These are phyloP conservation scores for Claviceps pazoutovae DNA, from an alignment of 2,329 filamentous ascomycete species.

Conservation along the genomic window DNA sequence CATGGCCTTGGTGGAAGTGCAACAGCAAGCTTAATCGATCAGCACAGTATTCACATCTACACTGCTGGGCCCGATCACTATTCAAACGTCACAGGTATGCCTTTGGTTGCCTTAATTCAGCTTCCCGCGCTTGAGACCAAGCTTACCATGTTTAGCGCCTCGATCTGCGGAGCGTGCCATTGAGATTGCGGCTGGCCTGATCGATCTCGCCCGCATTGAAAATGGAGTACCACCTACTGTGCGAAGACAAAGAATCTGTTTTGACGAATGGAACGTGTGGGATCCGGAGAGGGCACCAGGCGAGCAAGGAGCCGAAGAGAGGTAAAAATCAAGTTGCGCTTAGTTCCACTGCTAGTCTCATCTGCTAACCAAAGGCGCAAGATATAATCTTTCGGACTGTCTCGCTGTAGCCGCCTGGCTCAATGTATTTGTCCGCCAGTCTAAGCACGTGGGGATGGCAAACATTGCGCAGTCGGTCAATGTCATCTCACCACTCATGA, in stretches of 20 bases:
- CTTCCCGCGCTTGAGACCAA: neutral
- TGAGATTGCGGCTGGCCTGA: neutral
- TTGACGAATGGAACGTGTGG: conserved; percentile 1
- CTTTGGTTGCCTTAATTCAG: neutral
- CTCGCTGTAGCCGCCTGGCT: neutral
- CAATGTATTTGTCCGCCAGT: neutral
- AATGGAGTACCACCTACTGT: neutral
- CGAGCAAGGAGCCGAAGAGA: neutral
- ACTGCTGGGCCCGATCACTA: neutral
- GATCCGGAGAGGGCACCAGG: neutral
- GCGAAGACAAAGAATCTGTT: neutral
- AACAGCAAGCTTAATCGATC: neutral
- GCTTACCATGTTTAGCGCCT: neutral
- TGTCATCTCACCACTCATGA: neutral
- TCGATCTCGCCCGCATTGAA: neutral
- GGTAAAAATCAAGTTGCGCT: neutral
- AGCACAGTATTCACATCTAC: conserved; percentile 1
- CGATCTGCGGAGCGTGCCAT: conserved; percentile 1
- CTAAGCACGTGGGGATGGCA: neutral
- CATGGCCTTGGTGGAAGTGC: neutral
- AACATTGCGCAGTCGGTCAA: neutral
- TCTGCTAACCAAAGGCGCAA: neutral
- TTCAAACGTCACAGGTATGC: neutral
- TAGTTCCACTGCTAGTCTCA: neutral
- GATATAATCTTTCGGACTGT: neutral